A percentile compares a stretch with the other conserved stretches of the same genome.
phyloP scores from a whole-genome alignment of 441 rosid species.

The Viola pubescens region DNA sequence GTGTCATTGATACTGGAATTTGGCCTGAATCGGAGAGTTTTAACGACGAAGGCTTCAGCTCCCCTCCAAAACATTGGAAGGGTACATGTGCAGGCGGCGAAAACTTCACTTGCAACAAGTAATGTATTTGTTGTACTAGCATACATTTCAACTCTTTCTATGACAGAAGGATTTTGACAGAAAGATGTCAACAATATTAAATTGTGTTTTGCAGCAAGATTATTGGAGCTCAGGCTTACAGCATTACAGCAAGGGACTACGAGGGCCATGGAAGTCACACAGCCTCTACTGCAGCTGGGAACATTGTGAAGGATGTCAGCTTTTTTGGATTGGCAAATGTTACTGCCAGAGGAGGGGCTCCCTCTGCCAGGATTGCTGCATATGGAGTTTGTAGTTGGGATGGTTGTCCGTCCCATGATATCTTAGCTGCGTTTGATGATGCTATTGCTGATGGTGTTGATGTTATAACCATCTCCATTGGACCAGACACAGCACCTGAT shows the following conservation, averaged over 20 bases:
- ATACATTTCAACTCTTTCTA: neutral
- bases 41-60: slow-evolving; percentile 27
- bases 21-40: slow-evolving; percentile 54
- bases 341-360: slow-evolving; percentile 32
- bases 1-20: slow-evolving; percentile 36
- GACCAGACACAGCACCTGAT: slow-evolving; percentile 19
- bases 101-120: slow-evolving; percentile 27
- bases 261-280: slow-evolving; percentile 39
- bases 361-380: slow-evolving; percentile 30
- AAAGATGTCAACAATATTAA: neutral
- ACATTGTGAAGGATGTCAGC: slow-evolving; percentile 18
- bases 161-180: neutral
- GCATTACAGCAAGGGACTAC: slow-evolving; percentile 21
- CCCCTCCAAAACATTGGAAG: slow-evolving; percentile 38
- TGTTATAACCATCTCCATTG: slow-evolving; percentile 49
- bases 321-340: slow-evolving; percentile 28
- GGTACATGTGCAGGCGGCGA: slow-evolving; percentile 29
- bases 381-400: slow-evolving; percentile 27
- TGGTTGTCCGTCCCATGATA: slow-evolving; percentile 18
- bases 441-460: slow-evolving; percentile 45
- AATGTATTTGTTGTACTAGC: neutral
- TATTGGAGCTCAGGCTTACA: slow-evolving; percentile 33
- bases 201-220: slow-evolving; percentile 24
- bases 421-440: slow-evolving; percentile 37
- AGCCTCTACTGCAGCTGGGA: slow-evolving; percentile 33